Percentiles rank a stretch among this genome's conserved stretches.
Conservation (phyloP, 352 stramenopile genomes). For the Phytophthora chlamydospora region DNA sequence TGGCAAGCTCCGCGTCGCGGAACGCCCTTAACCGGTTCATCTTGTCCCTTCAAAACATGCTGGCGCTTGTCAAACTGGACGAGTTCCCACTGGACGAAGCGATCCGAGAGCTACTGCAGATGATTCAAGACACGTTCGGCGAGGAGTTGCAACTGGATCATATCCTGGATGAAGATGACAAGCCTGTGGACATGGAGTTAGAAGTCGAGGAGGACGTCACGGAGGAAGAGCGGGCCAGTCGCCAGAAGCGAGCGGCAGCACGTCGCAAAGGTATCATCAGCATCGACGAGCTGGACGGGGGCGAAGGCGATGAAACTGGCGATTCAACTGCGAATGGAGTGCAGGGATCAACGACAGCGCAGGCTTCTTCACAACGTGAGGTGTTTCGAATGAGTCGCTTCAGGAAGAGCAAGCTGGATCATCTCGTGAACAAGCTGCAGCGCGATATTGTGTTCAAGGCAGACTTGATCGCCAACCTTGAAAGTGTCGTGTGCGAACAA, state of each 20-base stretch:
- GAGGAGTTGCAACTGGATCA: slow-evolving; percentile 50
- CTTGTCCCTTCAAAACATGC: slow-evolving; percentile 66
- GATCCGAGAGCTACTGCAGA: slow-evolving; percentile 66
- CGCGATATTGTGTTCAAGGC: slow-evolving; percentile 50
- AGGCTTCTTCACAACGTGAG: slow-evolving; percentile 20
- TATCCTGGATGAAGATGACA: slow-evolving; percentile 69
- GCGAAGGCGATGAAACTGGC: slow-evolving; percentile 15
- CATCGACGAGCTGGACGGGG: slow-evolving; percentile 5
- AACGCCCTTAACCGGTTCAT: slow-evolving; percentile 60
- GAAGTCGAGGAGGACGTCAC: slow-evolving; percentile 64
- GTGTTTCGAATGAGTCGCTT: slow-evolving; percentile 69
- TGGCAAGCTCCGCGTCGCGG: slow-evolving; percentile 62
- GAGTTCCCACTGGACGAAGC: slow-evolving; percentile 83
- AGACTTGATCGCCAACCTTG: slow-evolving; percentile 55
- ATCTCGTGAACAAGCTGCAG: slow-evolving; percentile 64
- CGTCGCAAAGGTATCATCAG: slow-evolving; percentile 30
- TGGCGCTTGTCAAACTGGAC: slow-evolving; percentile 75
- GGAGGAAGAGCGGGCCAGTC: slow-evolving; percentile 40
- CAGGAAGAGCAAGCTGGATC: slow-evolving; percentile 71
- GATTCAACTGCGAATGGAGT: slow-evolving; percentile 1
- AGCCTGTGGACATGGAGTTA: slow-evolving; percentile 63
- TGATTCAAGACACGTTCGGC: slow-evolving; percentile 68
- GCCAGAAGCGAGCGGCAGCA: slow-evolving; percentile 21
- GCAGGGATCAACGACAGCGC: neutral
- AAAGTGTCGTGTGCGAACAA: slow-evolving; percentile 64